Conservation (phyloP, 345 rosid genomes). For the Turnera subulata region DNA sequence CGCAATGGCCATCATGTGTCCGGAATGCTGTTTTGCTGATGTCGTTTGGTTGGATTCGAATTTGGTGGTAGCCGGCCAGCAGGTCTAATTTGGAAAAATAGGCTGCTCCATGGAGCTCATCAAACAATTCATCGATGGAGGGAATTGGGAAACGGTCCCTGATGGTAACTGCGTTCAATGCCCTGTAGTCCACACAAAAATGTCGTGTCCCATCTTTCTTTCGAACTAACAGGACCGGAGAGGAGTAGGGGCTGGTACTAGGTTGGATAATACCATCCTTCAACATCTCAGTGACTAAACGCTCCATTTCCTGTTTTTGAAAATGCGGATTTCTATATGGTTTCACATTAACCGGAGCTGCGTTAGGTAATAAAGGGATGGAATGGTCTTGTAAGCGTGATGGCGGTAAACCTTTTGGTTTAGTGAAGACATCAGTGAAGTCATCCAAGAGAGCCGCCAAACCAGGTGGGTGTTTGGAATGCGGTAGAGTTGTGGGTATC, state of each 20-base stretch:
- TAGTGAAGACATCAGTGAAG: too few relatives aligned
- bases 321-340: too few relatives aligned
- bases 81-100: background rate
- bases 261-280: too few relatives aligned
- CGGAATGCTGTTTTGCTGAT: background rate
- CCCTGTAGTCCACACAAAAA: background rate
- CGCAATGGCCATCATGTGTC: background rate
- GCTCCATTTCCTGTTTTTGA: too few relatives aligned
- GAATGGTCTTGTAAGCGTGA: too few relatives aligned
- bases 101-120: background rate
- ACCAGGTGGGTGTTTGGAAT: too few relatives aligned
- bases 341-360: too few relatives aligned
- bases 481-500: too few relatives aligned
- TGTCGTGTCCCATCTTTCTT: background rate
- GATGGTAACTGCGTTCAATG: background rate
- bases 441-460: too few relatives aligned
- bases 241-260: background rate
- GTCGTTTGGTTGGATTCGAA: accelerated
- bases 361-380: too few relatives aligned
- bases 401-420: too few relatives aligned
- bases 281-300: too few relatives aligned
- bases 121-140: background rate
- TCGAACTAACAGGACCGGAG: background rate
- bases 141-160: background rate
- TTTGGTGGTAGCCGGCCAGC: background rate